Base-by-base conservation (phyloP, 371 early-diverging fungal species). In the Batkoa obscura region DNA sequence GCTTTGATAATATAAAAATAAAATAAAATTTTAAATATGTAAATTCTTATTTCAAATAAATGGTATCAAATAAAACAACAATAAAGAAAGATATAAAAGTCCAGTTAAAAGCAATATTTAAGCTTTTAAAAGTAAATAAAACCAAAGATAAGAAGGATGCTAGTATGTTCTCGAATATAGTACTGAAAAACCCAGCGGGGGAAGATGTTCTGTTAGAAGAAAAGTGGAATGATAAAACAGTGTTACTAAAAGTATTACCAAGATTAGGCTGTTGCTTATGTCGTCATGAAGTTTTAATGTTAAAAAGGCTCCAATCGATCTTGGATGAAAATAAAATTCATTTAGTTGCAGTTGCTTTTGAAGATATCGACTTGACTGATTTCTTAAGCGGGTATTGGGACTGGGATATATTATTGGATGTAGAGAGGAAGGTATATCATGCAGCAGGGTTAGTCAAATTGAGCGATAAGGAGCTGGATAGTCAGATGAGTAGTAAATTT, bases 311-410 rank as follows among this genome's bases (percentile, higher is more conserved):
- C n/a, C n/a, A n/a, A n/a, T n/a, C n/a, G n/a, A 35, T 49, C 10
- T 32, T 30, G 10, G 4, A 8, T 32, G 33, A 30, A 30, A 9
- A n/a, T 12, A 30, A 49, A 9, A 33, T 49, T 12, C 3, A 30
- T 4, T n/a, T 49, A n/a, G 50, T 35, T 31, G 50, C 15, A 32
- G 50, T 49, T 12, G 50, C 35, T 30, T 49, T 49, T 23, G 50
- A 49, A n/a, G 50, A 49, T 49, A 3, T 49, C 32, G 50, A 49
- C 23, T 32, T 49, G 32, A 35, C 17, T 12, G 10, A 8, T 6
- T 49, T 49, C 23, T 9, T 49, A 2, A 49, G 50, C 33, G 50
- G 50, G 31, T 49, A 49, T 35, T 49, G 50, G 50, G 23, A 49
- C 3, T 49, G 50, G 50, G 50, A 49, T 35, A 31, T 49, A 12